Conservation (phyloP, 83 land plant genomes). For the Isoetes engelmannii region DNA sequence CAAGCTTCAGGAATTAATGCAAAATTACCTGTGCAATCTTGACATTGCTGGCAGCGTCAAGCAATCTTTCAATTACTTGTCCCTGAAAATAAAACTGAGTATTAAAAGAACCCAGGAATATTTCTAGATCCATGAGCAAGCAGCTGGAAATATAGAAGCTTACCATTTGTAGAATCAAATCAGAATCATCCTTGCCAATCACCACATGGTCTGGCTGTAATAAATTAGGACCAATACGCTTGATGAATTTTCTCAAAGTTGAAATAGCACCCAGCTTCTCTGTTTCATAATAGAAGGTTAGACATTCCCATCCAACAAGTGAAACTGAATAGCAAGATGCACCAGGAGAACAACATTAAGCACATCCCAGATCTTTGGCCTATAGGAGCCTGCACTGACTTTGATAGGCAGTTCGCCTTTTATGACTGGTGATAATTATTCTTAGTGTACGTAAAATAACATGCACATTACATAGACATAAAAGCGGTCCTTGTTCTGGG, state of each 20-base stretch:
- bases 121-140: not conserved
- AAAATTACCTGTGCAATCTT: constrained; percentile 19
- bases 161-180: not conserved
- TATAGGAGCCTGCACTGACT: not conserved
- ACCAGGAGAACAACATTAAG: too few relatives aligned
- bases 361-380: too few relatives aligned
- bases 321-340: too few relatives aligned
- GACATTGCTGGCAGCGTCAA: constrained; percentile 18
- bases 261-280: too few relatives aligned
- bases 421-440: too few relatives aligned
- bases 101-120: not conserved
- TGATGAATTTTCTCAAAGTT: not conserved
- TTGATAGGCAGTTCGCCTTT: not conserved
- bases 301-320: too few relatives aligned
- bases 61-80: not conserved
- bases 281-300: too few relatives aligned
- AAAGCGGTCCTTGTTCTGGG: constrained; percentile 4
- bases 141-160: not conserved
- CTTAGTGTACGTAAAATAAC: too few relatives aligned
- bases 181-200: not conserved
- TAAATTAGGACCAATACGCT: not conserved
- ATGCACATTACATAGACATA: not conserved
- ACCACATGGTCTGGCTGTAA: not conserved
- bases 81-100: constrained; percentile 7
- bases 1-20: too few relatives aligned